Evolutionary conservation across 495 filamentous ascomycete genomes (phyloP).

Genomic region (Lepraria neglecta): DNA sequence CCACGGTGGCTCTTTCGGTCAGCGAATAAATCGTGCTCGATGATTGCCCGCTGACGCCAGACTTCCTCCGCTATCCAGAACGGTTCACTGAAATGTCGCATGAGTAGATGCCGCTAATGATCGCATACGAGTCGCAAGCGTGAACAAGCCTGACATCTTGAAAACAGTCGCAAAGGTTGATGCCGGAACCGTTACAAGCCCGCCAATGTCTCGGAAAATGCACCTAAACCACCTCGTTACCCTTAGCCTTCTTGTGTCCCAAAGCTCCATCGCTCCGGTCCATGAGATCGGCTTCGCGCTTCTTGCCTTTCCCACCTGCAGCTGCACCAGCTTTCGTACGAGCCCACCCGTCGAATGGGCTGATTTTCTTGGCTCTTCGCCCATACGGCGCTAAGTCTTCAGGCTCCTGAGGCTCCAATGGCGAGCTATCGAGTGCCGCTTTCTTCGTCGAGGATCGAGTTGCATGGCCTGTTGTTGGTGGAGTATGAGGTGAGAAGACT

Average conservation of each 20-base stretch:
- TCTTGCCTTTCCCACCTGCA: slow-evolving; percentile 32
- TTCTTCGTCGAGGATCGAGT: slow-evolving; percentile 38
- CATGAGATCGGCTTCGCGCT: slow-evolving; percentile 40
- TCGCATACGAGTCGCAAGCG: background rate
- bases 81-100: background rate
- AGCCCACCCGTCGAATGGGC: slow-evolving; percentile 61
- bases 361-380: slow-evolving; percentile 40
- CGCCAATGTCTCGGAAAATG: background rate
- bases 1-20: too few relatives aligned
- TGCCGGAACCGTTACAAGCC: background rate
- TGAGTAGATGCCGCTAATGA: background rate
- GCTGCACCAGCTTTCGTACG: slow-evolving; percentile 48
- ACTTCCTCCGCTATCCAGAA: background rate
- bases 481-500: slow-evolving; percentile 46
- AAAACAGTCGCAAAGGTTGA: too few relatives aligned
- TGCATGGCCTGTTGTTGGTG: slow-evolving; percentile 49
- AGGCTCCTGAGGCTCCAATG: slow-evolving; percentile 25
- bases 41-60: background rate
- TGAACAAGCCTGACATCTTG: too few relatives aligned
- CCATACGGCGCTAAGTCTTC: background rate
- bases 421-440: slow-evolving; percentile 17
- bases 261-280: slow-evolving; percentile 28
- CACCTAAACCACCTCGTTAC: slow-evolving; percentile 2
- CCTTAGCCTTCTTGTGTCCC: slow-evolving; percentile 24
- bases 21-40: too few relatives aligned